Conservation (phyloP, 2,329 filamentous ascomycete species). For the Penicillium frequentans region DNA sequence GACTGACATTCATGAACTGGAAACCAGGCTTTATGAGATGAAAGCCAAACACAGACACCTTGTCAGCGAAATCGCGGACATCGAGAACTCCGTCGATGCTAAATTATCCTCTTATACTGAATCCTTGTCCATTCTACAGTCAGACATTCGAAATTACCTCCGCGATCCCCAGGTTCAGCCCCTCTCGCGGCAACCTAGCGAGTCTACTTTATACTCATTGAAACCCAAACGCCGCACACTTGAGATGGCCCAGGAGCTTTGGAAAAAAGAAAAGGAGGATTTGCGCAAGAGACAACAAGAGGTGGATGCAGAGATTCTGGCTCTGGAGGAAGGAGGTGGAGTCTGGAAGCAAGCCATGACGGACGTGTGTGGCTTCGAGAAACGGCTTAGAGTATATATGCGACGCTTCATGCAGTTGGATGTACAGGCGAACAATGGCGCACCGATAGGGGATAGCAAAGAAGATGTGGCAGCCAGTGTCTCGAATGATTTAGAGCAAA, state of each 20-base stretch:
- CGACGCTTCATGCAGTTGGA: constrained; percentile 29
- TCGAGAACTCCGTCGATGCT: constrained; percentile 59
- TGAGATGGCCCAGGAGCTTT: constrained; percentile 60
- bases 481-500: constrained; percentile 48
- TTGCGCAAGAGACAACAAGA: constrained; percentile 46
- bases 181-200: constrained; percentile 26
- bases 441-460: constrained; percentile 17
- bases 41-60: constrained; percentile 56
- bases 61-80: constrained; percentile 51
- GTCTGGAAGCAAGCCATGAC: constrained; percentile 59
- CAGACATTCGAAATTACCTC: constrained; percentile 56
- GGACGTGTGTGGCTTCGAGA: constrained; percentile 54
- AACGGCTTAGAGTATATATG: constrained; percentile 33
- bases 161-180: constrained; percentile 46
- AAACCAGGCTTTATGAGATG: constrained; percentile 56
- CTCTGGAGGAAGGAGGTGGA: constrained; percentile 58
- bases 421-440: constrained; percentile 17
- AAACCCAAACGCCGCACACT: constrained; percentile 60
- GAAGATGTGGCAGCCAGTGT: constrained; percentile 32
- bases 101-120: constrained; percentile 60
- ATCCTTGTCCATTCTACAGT: constrained; percentile 56
- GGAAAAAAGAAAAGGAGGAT: constrained; percentile 50
- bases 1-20: constrained; percentile 57
- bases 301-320: constrained; percentile 55
- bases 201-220: constrained; percentile 51